These are phyloP conservation scores for Xerocomus brunneocitrinus DNA, from an alignment of 768 basidiomycete genomes.

Conservation along the genomic window DNA sequence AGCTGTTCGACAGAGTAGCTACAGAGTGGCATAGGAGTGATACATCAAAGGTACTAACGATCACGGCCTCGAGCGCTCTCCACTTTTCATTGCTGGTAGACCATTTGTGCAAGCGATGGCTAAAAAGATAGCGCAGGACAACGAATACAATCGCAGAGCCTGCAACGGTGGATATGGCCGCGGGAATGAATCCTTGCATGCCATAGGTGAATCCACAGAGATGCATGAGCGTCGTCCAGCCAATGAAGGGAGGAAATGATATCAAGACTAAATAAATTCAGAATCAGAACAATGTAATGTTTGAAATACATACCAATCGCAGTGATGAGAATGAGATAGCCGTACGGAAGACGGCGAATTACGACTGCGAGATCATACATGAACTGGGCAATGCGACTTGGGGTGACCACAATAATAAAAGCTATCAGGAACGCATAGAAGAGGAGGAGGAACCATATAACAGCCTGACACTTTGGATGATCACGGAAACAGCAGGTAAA, in stretches of 20 bases:
- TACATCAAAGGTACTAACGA: constrained; percentile 42
- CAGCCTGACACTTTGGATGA: constrained; percentile 30
- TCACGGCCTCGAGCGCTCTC: constrained; percentile 71
- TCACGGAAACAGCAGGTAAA: constrained; percentile 5
- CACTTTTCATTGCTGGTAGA: constrained; percentile 63
- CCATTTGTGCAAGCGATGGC: constrained; percentile 52
- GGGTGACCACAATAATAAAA: constrained; percentile 51
- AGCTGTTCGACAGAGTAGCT: constrained; percentile 36
- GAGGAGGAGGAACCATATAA: constrained; percentile 53
- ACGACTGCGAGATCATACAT: constrained; percentile 64
- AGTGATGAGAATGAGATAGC: constrained; percentile 53
- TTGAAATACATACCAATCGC: constrained; percentile 53
- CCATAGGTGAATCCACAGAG: constrained; percentile 84
- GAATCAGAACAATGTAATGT: constrained; percentile 49
- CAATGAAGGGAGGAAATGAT: constrained; percentile 33
- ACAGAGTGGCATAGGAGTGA: neutral
- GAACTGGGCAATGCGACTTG: constrained; percentile 62
- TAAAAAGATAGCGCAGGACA: constrained; percentile 55
- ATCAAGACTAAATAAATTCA: constrained; percentile 20
- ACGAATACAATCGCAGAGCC: constrained; percentile 64
- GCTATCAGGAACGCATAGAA: constrained; percentile 49
- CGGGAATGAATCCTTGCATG: constrained; percentile 67
- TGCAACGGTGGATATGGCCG: constrained; percentile 53
- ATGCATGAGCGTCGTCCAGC: constrained; percentile 37
- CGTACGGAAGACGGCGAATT: constrained; percentile 54